phyloP scores from a whole-genome alignment of 805 yeast genomes.

The Cyberlindnera americana region DNA sequence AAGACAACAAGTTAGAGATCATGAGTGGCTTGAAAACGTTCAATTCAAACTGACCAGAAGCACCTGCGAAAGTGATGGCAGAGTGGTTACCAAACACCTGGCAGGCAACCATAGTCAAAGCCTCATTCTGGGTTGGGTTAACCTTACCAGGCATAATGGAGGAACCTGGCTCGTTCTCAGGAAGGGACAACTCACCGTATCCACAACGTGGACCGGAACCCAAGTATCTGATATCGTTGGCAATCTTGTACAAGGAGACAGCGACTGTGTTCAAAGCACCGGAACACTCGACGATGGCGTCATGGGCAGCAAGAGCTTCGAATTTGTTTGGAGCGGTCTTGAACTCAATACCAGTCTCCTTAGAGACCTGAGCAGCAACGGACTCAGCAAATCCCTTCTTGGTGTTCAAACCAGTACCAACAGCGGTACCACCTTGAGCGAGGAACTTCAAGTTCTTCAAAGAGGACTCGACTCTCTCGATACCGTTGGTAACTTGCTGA shows the following conservation, averaged over 20 bases:
- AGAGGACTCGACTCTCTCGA: slow-evolving; percentile 74
- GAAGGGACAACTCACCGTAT: slow-evolving; percentile 90
- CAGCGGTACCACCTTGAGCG: slow-evolving; percentile 99
- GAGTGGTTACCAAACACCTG: slow-evolving; percentile 98
- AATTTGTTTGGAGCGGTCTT: slow-evolving; percentile 97
- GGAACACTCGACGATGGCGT: slow-evolving; percentile 95
- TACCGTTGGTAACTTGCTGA: slow-evolving; percentile 88
- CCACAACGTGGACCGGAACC: slow-evolving; percentile 99
- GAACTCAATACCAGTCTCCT: slow-evolving; percentile 85
- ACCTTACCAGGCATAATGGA: slow-evolving; percentile 99
- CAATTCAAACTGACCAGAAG: slow-evolving; percentile 97
- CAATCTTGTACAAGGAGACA: slow-evolving; percentile 89
- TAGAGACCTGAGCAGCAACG: slow-evolving; percentile 81
- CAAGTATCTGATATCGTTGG: slow-evolving; percentile 95
- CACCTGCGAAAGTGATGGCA: slow-evolving; percentile 95
- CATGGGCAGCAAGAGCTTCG: slow-evolving; percentile 98
- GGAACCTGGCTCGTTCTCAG: slow-evolving; percentile 99
- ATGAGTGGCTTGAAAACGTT: slow-evolving; percentile 97
- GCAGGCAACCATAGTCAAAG: slow-evolving; percentile 95
- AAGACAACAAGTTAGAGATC: slow-evolving; percentile 85
- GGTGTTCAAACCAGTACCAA: slow-evolving; percentile 98
- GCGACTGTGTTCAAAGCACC: slow-evolving; percentile 97
- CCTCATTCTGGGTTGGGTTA: slow-evolving; percentile 99
- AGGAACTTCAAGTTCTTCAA: slow-evolving; percentile 74
- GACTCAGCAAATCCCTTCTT: slow-evolving; percentile 82